A percentile compares a stretch with the other conserved stretches of the same genome.
Conservation (phyloP, 495 filamentous ascomycete genomes). For the Aspergillus cristatus region DNA sequence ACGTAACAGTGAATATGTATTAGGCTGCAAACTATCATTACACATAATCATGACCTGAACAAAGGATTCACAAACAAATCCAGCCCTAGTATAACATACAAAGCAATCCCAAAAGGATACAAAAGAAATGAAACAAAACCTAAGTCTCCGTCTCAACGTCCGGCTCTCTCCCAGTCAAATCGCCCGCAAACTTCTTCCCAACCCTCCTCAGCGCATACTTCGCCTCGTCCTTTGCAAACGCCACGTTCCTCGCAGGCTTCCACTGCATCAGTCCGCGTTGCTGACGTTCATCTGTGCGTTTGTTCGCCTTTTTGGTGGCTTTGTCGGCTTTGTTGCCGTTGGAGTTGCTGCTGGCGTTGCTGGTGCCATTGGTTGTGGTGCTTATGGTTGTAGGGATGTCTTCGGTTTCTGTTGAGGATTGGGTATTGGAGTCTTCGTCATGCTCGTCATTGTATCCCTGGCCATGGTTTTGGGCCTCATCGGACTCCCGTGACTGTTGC, state of each 20-base stretch:
- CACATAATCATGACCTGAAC: no score
- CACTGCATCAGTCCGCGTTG: conserved; percentile 47
- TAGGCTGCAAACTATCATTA: no score
- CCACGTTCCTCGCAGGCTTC: conserved; percentile 44
- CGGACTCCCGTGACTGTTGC: background rate
- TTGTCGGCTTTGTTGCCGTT: background rate
- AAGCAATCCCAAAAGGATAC: no score
- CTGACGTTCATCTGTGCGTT: conserved; percentile 41
- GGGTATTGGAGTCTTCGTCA: background rate
- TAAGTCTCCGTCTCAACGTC: conserved; percentile 46
- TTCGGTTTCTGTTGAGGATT: background rate
- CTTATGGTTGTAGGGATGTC: no score
- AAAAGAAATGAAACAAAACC: no score
- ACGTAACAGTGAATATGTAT: no score
- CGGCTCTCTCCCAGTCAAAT: conserved; percentile 40
- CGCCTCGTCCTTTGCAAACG: conserved; percentile 43
- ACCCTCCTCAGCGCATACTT: conserved; percentile 39
- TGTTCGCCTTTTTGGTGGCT: conserved; percentile 26
- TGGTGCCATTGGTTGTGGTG: conserved; percentile 1
- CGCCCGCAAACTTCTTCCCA: conserved; percentile 37
- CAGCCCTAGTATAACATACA: no score
- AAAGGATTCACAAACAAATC: no score
- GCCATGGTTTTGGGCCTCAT: conserved; percentile 5
- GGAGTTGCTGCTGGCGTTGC: background rate
- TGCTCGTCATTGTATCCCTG: conserved; percentile 8